These are phyloP conservation scores for Ogataea glucozyma DNA, from an alignment of 805 yeast species.

Conservation along the genomic window DNA sequence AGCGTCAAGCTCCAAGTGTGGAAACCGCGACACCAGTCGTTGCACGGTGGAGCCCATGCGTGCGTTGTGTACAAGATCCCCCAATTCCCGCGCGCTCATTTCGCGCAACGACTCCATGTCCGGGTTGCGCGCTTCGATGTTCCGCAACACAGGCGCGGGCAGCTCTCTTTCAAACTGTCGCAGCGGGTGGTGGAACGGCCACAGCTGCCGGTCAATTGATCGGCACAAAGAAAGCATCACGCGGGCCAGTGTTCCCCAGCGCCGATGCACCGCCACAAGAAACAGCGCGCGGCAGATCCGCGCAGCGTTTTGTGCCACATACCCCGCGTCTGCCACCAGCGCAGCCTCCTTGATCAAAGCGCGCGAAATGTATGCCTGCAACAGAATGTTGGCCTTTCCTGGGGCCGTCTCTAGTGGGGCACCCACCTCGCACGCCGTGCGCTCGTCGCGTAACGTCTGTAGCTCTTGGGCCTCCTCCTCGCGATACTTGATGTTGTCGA, in stretches of 20 bases:
- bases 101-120: constrained; percentile 73
- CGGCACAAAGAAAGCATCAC: constrained; percentile 80
- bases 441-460: constrained; percentile 54
- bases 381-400: constrained; percentile 82
- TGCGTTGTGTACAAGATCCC: constrained; percentile 83
- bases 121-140: constrained; percentile 63
- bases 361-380: constrained; percentile 86
- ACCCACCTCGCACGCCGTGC: constrained; percentile 79
- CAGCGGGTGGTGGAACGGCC: constrained; percentile 92
- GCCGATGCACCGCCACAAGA: constrained; percentile 78
- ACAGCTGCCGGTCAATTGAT: constrained; percentile 76
- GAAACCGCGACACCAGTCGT: constrained; percentile 67
- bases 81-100: constrained; percentile 73
- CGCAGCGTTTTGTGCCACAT: constrained; percentile 93
- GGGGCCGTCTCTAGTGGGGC: constrained; percentile 73
- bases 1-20: constrained; percentile 70
- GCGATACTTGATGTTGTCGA: constrained; percentile 84
- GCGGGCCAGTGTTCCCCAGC: constrained; percentile 85
- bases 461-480: constrained; percentile 85
- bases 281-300: constrained; percentile 92
- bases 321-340: constrained; percentile 79
- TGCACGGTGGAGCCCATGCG: constrained; percentile 68
- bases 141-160: constrained; percentile 63
- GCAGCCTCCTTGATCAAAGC: constrained; percentile 76
- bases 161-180: constrained; percentile 85